Percentiles rank a stretch among this genome's conserved stretches.
These are phyloP conservation scores for Podospora conica DNA, from an alignment of 495 filamentous ascomycete genomes.

Conservation along the genomic window DNA sequence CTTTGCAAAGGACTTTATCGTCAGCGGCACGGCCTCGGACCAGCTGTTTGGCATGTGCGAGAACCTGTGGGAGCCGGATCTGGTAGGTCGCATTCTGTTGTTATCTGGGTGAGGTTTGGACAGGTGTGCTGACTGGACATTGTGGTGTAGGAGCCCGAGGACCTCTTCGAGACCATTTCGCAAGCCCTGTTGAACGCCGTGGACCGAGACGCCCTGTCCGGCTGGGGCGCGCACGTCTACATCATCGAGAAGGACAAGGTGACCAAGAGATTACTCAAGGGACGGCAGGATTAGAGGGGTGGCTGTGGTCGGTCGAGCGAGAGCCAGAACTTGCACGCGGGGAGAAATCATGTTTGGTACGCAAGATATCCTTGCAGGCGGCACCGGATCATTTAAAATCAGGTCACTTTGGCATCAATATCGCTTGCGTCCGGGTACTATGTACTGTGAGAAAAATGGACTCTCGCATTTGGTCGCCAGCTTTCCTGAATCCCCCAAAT, in stretches of 20 bases:
- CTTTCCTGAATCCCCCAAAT: neutral
- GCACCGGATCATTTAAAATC: neutral
- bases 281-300: conserved; percentile 51
- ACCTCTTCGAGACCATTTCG: conserved; percentile 96
- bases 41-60: conserved; percentile 99
- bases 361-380: neutral
- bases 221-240: conserved; percentile 98
- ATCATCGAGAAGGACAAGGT: conserved; percentile 99
- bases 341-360: neutral
- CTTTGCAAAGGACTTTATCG: conserved; percentile 98
- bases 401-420: neutral
- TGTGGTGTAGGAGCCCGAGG: conserved; percentile 66
- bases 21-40: conserved; percentile 89
- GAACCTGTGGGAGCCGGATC: conserved; percentile 93
- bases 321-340: neutral
- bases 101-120: neutral
- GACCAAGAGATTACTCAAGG: conserved; percentile 95
- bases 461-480: neutral
- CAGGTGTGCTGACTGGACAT: neutral
- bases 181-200: conserved; percentile 95
- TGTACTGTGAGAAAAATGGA: neutral
- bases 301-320: neutral
- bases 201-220: conserved; percentile 90
- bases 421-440: neutral
- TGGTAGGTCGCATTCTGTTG: conserved; percentile 53